Conservation (phyloP, 1,139 yeast species). For the Geotrichum histeridarum region DNA sequence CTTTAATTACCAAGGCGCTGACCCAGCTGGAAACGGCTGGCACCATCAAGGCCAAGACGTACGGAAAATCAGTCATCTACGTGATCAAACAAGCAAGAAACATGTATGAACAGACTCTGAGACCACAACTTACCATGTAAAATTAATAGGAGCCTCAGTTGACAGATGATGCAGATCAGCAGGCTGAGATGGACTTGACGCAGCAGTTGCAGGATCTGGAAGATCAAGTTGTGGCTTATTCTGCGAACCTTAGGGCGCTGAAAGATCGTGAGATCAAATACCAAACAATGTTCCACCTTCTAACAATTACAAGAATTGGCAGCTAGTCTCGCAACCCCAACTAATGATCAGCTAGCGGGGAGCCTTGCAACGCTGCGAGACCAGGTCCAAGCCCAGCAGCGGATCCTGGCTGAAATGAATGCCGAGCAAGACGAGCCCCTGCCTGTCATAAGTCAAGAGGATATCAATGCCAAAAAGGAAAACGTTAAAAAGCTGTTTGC, state of each 20-base stretch:
- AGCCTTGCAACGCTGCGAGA: conserved; percentile 1
- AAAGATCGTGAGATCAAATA: conserved; percentile 17
- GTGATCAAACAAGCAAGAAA: conserved; percentile 31
- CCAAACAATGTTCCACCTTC: background rate
- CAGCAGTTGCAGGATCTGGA: conserved; percentile 19
- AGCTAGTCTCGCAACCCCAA: conserved; percentile 13
- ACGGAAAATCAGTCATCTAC: conserved; percentile 38
- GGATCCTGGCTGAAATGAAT: background rate
- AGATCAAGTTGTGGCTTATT: conserved; percentile 18
- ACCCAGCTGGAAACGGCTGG: conserved; percentile 32
- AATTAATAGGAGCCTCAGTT: background rate
- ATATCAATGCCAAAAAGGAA: background rate
- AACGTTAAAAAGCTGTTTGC: conserved; percentile 8
- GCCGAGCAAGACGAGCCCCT: conserved; percentile 1
- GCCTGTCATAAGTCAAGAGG: conserved; percentile 1
- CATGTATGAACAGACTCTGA: background rate
- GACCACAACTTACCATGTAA: background rate
- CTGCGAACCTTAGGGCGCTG: conserved; percentile 18
- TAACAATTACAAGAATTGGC: conserved; percentile 11
- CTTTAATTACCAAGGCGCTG: conserved; percentile 32
- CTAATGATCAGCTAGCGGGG: conserved; percentile 14
- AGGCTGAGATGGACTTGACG: conserved; percentile 24
- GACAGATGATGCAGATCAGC: conserved; percentile 11
- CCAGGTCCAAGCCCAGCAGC: conserved; percentile 2
- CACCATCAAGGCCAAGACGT: conserved; percentile 34